phyloP scores from a whole-genome alignment of 345 rosid species.

The Punica granatum region DNA sequence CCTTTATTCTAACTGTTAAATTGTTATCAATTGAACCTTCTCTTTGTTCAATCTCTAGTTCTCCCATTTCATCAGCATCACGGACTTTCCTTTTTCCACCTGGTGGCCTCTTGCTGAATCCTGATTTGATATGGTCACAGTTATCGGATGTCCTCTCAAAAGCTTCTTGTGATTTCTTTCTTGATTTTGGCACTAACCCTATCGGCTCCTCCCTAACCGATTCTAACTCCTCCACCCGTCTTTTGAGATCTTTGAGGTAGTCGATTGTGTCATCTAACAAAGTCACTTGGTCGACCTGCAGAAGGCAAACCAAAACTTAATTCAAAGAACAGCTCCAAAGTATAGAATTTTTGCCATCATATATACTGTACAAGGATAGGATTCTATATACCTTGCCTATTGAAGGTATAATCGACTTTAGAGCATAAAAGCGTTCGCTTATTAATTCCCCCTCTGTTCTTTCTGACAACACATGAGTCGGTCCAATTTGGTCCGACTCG shows the following conservation, averaged over 20 bases:
- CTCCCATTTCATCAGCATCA: slow-evolving; percentile 23
- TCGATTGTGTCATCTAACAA: slow-evolving; percentile 76
- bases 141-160: slow-evolving; percentile 58
- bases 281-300: slow-evolving; percentile 66
- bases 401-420: slow-evolving; percentile 71
- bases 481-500: slow-evolving; percentile 39
- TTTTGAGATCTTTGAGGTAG: slow-evolving; percentile 62
- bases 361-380: neutral
- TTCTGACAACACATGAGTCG: slow-evolving; percentile 36
- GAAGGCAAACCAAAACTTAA: neutral
- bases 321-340: neutral
- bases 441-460: slow-evolving; percentile 43
- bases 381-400: slow-evolving; percentile 47
- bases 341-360: neutral
- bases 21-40: slow-evolving; percentile 31
- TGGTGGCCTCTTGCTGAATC: slow-evolving; percentile 18
- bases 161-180: slow-evolving; percentile 36
- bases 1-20: slow-evolving; percentile 32
- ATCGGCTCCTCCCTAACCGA: slow-evolving; percentile 24
- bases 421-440: slow-evolving; percentile 42
- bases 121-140: slow-evolving; percentile 26
- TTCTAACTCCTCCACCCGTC: slow-evolving; percentile 58
- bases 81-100: slow-evolving; percentile 55
- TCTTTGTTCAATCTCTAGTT: slow-evolving; percentile 30
- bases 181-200: slow-evolving; percentile 29